Base-by-base conservation (phyloP, 2,329 filamentous ascomycete genomes). In the Phaeosphaeria sp. region DNA sequence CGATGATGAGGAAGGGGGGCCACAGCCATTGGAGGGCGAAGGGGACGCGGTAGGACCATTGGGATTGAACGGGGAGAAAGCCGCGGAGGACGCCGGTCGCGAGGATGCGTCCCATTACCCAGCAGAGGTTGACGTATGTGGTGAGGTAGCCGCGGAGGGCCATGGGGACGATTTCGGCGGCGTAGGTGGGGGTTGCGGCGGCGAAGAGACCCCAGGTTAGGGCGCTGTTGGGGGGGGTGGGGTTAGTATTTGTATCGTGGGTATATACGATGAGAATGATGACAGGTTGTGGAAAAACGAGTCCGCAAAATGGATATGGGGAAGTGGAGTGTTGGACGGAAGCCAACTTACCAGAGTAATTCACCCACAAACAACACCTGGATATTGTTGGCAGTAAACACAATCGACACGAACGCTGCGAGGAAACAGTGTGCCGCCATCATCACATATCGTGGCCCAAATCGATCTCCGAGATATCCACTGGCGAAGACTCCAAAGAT, bases 21-120 rank as follows among this genome's bases (percentile, higher is more conserved):
- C 89, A 91, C 75, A 91, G 87, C 89, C 89, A 92, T 75, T 92
- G 89, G 21, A 92, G 78, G 0, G 84, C 88, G 64, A 89, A 91
- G 0, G 74, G 74, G 30, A 90, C 88, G 33, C 87, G 82, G 72
- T 88, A 90, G 0, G 86, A 84, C 86, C 86, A 89, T 73, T 90
- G 81, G 64, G 90, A 87, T 6, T 83, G 74, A 43, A 88, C 84
- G 69, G 83, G 79, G 43, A 90, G 78, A 80, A 90, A 89, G 56
- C 83, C 82, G 71, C 86, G 86, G 67, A 91, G 87, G 54, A 91
- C 88, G 18, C 87, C 88, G 51, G 89, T 88, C 33, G 86, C 88
- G 51, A 91, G 88, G 60, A 89, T 82, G 72, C 91, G 89, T 7
- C 89, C 89, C 50, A 91, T 79, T 13, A 87, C 89, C 88, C 89